phyloP scores from a whole-genome alignment of 306 rosid genomes.

The Argentina anserina region DNA sequence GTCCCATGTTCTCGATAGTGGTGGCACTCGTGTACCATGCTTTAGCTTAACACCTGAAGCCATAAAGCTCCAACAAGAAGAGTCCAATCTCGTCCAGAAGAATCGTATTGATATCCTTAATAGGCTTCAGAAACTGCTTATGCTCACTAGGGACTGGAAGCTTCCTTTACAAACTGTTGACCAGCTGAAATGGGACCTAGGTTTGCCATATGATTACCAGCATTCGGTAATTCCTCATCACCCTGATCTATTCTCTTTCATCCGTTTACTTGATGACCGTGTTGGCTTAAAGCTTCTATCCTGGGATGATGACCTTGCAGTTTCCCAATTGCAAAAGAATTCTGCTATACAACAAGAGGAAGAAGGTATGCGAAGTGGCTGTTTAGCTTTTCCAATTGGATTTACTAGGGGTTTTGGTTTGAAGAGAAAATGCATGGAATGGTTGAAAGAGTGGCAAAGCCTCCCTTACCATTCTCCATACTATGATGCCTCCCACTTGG shows the following conservation, averaged over 20 bases:
- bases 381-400: conserved; percentile 53
- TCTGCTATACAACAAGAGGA: conserved; percentile 10
- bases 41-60: conserved; percentile 62
- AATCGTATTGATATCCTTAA: conserved; percentile 50
- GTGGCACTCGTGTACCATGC: conserved; percentile 67
- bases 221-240: conserved; percentile 47
- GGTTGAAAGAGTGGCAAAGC: conserved; percentile 87
- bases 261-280: conserved; percentile 57
- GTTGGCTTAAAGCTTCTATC: conserved; percentile 61
- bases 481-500: conserved; percentile 58
- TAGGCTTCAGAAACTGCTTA: conserved; percentile 70
- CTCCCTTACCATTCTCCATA: conserved; percentile 89
- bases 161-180: conserved; percentile 87
- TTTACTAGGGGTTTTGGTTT: conserved; percentile 87
- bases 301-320: conserved; percentile 66
- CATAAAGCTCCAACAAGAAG: conserved; percentile 37
- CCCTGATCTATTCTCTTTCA: conserved; percentile 48
- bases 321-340: conserved; percentile 65
- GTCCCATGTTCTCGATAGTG: conserved; percentile 50
- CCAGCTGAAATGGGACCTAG: conserved; percentile 88
- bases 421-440: conserved; percentile 77
- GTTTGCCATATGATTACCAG: conserved; percentile 75
- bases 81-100: conserved; percentile 30
- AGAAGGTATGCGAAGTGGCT: background rate
- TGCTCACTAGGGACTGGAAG: conserved; percentile 58